A percentile compares a stretch with the other conserved stretches of the same genome.
Conservation (phyloP, 1,284 basidiomycete genomes). For the Cryptococcus hybrid region DNA sequence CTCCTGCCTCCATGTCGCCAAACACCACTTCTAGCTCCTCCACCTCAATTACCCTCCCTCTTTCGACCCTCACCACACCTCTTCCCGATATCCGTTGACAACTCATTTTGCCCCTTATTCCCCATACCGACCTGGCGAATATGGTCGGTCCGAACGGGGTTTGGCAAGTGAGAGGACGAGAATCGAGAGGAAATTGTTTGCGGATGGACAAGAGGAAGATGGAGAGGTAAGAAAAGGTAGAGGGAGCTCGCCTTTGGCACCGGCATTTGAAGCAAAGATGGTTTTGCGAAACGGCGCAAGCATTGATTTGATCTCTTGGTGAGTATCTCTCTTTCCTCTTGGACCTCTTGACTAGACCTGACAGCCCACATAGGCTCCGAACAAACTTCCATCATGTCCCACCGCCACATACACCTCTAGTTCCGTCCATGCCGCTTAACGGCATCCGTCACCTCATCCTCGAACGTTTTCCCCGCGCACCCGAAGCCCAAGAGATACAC, state of each 20-base stretch:
- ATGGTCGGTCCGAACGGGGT: slow-evolving; percentile 30
- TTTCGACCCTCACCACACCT: slow-evolving; percentile 19
- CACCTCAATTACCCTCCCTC: slow-evolving; percentile 21
- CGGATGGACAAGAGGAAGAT: slow-evolving; percentile 13
- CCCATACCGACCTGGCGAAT: slow-evolving; percentile 33
- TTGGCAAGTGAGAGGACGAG: slow-evolving; percentile 29
- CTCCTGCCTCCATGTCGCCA: slow-evolving; percentile 30
- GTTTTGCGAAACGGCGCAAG: slow-evolving; percentile 41
- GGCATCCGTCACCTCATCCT: slow-evolving; percentile 39
- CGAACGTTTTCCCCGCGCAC: slow-evolving; percentile 43
- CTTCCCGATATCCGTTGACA: slow-evolving; percentile 18
- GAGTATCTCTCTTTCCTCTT: slow-evolving; percentile 10
- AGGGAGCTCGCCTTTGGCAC: slow-evolving; percentile 31
- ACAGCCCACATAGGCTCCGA: slow-evolving; percentile 32
- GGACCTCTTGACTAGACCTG: too few relatives aligned
- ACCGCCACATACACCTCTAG: slow-evolving; percentile 31
- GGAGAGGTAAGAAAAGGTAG: slow-evolving; percentile 5
- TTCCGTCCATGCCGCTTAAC: slow-evolving; percentile 39
- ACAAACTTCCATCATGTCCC: slow-evolving; percentile 47
- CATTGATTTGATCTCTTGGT: slow-evolving; percentile 46
- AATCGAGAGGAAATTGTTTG: slow-evolving; percentile 32
- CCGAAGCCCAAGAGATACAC: slow-evolving; percentile 34
- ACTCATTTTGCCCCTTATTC: slow-evolving; percentile 22
- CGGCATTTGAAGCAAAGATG: slow-evolving; percentile 46
- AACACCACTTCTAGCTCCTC: slow-evolving; percentile 14